These are phyloP conservation scores for Tetraselmis striata DNA, from an alignment of 139 green algal species.

Conservation along the genomic window DNA sequence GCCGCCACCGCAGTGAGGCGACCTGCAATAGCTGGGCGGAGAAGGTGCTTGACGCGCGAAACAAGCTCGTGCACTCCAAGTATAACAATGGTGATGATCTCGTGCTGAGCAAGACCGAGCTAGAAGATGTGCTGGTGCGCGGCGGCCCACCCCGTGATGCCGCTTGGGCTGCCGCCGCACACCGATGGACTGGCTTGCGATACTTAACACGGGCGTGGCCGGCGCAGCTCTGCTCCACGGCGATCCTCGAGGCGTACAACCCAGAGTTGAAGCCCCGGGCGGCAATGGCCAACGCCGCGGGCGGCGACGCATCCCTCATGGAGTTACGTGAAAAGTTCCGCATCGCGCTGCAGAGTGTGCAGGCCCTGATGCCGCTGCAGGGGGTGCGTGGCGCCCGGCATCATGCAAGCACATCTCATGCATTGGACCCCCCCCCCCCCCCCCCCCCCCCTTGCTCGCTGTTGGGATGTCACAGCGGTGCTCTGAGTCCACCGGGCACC, in stretches of 20 bases:
- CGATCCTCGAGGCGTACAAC: background rate
- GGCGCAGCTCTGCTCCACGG: background rate
- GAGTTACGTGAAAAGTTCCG: no score
- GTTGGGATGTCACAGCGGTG: no score
- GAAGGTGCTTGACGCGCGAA: background rate
- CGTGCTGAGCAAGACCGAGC: background rate
- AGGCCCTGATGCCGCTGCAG: background rate
- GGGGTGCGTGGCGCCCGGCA: background rate
- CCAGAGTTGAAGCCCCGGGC: background rate
- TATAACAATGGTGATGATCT: background rate
- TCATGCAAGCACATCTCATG: no score
- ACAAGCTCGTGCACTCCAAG: background rate
- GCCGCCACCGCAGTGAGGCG: background rate
- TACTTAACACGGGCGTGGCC: no score
- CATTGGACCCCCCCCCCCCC: no score
- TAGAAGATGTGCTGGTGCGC: background rate
- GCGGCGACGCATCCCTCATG: no score
- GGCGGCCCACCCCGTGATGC: background rate
- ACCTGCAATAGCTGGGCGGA: background rate
- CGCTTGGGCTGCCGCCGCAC: no score
- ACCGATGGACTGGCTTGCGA: no score
- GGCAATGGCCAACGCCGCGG: no score
- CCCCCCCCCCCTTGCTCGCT: no score
- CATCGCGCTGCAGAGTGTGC: background rate
- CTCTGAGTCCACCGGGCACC: no score